Conservation (phyloP, 441 rosid species). For the Raphanus hybrid region DNA sequence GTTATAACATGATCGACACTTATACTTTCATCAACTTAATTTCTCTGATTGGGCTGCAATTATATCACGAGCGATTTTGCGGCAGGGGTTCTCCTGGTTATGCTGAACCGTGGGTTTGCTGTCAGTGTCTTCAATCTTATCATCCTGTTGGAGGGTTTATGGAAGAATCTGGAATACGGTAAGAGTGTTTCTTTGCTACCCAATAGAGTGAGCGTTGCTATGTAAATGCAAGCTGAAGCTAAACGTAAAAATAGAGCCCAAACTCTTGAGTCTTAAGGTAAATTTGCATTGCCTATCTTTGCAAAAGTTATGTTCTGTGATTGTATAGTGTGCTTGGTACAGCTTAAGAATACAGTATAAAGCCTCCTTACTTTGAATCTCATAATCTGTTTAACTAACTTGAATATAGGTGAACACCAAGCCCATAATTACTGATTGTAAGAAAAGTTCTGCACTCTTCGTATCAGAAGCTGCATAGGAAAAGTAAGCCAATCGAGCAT, state of each 20-base stretch:
- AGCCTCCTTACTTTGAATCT: conserved; percentile 1
- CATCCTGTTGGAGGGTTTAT: background rate
- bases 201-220: conserved; percentile 76
- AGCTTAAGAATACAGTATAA: background rate
- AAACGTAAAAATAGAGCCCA: conserved; percentile 86
- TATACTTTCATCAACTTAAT: no score
- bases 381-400: conserved; percentile 20
- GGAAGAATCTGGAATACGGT: background rate
- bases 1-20: no score
- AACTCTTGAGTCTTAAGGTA: conserved; percentile 88
- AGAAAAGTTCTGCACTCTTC: conserved; percentile 59
- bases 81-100: background rate
- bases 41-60: no score
- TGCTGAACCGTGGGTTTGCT: background rate
- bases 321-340: background rate
- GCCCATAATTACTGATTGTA: conserved; percentile 81
- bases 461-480: conserved; percentile 64
- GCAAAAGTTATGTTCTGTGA: background rate
- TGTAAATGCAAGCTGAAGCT: conserved; percentile 98
- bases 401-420: conserved; percentile 77
- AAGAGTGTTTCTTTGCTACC: conserved; percentile 39
- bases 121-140: background rate
- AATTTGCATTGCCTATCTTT: background rate
- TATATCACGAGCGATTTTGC: background rate
- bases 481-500: conserved; percentile 64